phyloP scores from a whole-genome alignment of 2,329 filamentous ascomycete genomes.

The Cercospora sp. region DNA sequence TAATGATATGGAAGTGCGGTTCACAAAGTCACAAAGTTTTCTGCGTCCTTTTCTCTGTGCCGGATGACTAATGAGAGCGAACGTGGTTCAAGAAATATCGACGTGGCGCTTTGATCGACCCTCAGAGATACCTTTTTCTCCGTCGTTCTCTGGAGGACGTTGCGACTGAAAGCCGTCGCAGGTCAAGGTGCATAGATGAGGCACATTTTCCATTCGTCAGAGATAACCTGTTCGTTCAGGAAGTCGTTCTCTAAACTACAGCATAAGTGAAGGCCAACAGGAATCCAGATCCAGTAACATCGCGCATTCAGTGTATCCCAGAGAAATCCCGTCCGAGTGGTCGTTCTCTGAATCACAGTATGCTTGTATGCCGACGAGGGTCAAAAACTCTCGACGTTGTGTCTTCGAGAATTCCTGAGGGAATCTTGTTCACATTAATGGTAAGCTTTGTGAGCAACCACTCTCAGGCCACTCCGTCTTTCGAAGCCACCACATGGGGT shows the following conservation, averaged over 20 bases:
- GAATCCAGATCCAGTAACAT: background rate
- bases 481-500: background rate
- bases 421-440: background rate
- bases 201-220: background rate
- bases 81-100: background rate
- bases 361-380: background rate
- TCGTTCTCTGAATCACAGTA: background rate
- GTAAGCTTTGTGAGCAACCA: background rate
- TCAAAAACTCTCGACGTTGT: background rate
- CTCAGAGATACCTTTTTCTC: background rate
- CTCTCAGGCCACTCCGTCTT: background rate
- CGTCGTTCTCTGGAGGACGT: background rate
- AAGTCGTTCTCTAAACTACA: background rate
- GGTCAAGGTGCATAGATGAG: background rate
- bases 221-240: background rate
- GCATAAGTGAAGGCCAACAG: background rate
- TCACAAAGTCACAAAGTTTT: background rate
- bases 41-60: background rate
- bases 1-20: background rate
- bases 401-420: background rate
- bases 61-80: background rate
- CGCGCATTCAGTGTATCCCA: background rate
- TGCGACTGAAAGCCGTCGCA: background rate
- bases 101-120: background rate
- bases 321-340: background rate